A percentile compares a stretch with the other conserved stretches of the same genome.
Evolutionary conservation across 148 eudicot genomes (phyloP).

Genomic region (Vaccinium darrowii): DNA sequence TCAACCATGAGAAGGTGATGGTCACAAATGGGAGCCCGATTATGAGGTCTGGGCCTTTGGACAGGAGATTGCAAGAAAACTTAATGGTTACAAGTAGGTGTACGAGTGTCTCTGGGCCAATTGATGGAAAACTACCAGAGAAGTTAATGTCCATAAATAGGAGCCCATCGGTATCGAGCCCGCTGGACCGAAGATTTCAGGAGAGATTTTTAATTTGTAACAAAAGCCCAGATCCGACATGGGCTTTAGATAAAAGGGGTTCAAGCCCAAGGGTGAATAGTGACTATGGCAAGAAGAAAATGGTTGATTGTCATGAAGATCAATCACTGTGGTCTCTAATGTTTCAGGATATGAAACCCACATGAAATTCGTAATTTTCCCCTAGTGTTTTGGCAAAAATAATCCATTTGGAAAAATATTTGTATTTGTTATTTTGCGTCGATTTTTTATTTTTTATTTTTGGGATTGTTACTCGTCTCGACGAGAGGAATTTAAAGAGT

Average conservation of each 20-base stretch:
- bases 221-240: slow-evolving; percentile 18
- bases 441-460: too few relatives aligned
- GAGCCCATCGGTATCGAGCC: slow-evolving; percentile 18
- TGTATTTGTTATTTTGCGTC: too few relatives aligned
- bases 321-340: slow-evolving; percentile 42
- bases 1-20: slow-evolving; percentile 14
- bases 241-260: slow-evolving; percentile 18
- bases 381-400: too few relatives aligned
- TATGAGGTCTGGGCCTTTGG: slow-evolving; percentile 41
- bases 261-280: slow-evolving; percentile 21
- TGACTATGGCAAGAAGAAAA: slow-evolving; percentile 13
- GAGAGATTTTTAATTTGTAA: slow-evolving; percentile 3
- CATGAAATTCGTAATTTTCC: slow-evolving; percentile 13
- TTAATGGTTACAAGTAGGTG: slow-evolving; percentile 21
- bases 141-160: slow-evolving; percentile 14
- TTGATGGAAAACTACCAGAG: slow-evolving; percentile 28
- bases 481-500: too few relatives aligned
- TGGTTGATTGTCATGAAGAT: slow-evolving; percentile 15
- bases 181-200: not conserved
- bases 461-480: too few relatives aligned
- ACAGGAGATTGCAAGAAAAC: slow-evolving; percentile 25
- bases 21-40: slow-evolving; percentile 11
- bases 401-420: too few relatives aligned
- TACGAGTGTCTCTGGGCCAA: slow-evolving; percentile 34
- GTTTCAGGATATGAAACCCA: slow-evolving; percentile 52